Percentiles rank a stretch among this genome's conserved stretches.
phyloP scores from a whole-genome alignment of 257 asterid genomes.

The Solanum rostratum region DNA sequence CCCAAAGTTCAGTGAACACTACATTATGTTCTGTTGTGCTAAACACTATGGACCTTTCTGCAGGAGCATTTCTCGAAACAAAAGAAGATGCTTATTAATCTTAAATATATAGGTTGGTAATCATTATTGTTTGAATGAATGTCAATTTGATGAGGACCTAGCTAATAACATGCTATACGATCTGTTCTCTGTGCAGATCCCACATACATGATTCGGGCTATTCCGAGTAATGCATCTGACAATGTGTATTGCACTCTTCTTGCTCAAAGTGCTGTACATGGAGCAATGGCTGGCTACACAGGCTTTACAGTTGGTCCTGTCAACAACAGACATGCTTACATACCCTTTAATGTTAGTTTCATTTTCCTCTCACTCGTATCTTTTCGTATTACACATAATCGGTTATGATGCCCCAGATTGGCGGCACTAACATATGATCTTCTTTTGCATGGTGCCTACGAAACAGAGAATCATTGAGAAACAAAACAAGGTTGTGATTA shows the following conservation, averaged over 20 bases:
- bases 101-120: constrained; percentile 73
- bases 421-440: background rate
- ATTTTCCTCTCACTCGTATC: background rate
- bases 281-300: constrained; percentile 97
- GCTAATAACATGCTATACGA: background rate
- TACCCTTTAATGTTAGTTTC: constrained; percentile 70
- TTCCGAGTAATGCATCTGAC: constrained; percentile 85
- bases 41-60: background rate
- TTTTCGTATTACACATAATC: background rate
- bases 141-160: background rate
- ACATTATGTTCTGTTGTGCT: background rate
- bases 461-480: constrained; percentile 48
- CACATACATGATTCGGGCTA: constrained; percentile 85
- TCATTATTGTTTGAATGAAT: background rate
- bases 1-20: background rate
- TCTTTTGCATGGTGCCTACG: constrained; percentile 15
- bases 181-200: constrained; percentile 46
- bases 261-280: constrained; percentile 90
- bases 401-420: background rate
- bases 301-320: constrained; percentile 76
- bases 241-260: constrained; percentile 89
- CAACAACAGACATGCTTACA: constrained; percentile 59
- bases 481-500: constrained; percentile 73
- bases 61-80: constrained; percentile 64
- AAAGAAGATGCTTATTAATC: constrained; percentile 51